Percentiles rank a stretch among this genome's conserved stretches.
Conservation (phyloP, 148 eudicot species). For the Amaranthus hypochondriacus region DNA sequence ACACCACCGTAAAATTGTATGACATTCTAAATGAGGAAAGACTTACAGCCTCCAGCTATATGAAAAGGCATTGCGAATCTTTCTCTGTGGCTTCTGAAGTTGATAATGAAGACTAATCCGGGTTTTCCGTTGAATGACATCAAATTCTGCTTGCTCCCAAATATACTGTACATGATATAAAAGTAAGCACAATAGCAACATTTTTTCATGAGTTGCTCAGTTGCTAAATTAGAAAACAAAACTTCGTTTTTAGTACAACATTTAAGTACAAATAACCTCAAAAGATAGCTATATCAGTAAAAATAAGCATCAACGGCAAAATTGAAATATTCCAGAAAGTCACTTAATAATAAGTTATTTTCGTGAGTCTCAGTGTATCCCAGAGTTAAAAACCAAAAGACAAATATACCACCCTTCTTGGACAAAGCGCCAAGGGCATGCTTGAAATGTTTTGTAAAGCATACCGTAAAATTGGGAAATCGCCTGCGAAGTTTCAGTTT, state of each 20-base stretch:
- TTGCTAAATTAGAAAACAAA: neutral
- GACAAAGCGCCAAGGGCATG: no score
- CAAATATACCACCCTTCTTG: neutral
- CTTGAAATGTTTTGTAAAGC: neutral
- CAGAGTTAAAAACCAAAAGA: neutral
- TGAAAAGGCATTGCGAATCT: conserved; percentile 81
- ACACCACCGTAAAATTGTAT: neutral
- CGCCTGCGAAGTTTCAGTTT: conserved; percentile 72
- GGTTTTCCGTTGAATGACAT: conserved; percentile 76
- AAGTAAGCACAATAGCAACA: neutral
- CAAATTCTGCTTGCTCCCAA: conserved; percentile 98
- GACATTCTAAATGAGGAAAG: neutral
- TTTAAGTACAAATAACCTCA: neutral
- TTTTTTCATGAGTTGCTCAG: neutral
- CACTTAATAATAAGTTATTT: neutral
- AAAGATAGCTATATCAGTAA: neutral
- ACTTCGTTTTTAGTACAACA: neutral
- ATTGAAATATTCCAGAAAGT: neutral
- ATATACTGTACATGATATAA: conserved; percentile 44
- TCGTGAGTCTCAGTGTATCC: neutral
- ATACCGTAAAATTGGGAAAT: conserved; percentile 89
- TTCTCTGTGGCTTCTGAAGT: conserved; percentile 61
- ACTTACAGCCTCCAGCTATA: conserved; percentile 99
- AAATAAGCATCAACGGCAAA: neutral
- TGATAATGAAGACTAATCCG: conserved; percentile 90